Evolutionary conservation across 2,329 filamentous ascomycete species (phyloP), one percentile per base, ranked within the genome.

Genomic region (Fusarium oxysporum): DNA sequence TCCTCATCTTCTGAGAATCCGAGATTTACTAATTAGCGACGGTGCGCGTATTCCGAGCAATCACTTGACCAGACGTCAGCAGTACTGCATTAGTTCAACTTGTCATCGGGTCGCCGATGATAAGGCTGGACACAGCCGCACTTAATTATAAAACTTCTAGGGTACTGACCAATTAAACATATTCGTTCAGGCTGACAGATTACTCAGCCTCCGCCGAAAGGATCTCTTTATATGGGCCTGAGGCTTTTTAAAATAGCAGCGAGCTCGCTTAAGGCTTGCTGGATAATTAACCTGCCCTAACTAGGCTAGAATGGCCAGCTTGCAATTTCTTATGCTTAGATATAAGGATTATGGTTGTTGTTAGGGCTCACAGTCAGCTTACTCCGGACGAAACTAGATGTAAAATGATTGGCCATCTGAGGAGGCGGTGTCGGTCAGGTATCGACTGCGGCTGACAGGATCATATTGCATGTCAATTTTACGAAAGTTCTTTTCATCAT

Each of bases 361-460:
- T 44, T 66, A 60, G 25, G 51, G 64, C 51, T 59, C 32, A 45
- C 37, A 17, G 23, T 59, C 38, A 35, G 51, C 14, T 40, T 38
- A 23, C 44, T 65, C 10, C 9, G 13, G 32, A 50, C 8, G 21
- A 50, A 33, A 23, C 1, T 9, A 45, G 6, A 17, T 25, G 14
- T 25, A 32, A 25, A 9, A 14, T 23, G 23, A 56, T 57, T 65
- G 28, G 47, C 4, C 3, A 14, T 13, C 10, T 0, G 3, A 10
- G n/a, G 40, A 28, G 59, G 47, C 59, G 35, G 58, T 63, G 58
- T 62, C 13, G 37, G 11, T n/a, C 21, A 50, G 30, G 45, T 7
- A 21, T 48, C 58, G 30, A 66, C n/a, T 25, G 28, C 33, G 38
- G 62, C 45, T 61, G 35, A 61, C 45, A 44, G 10, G 7, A 43